Evolutionary conservation across 2,329 filamentous ascomycete species (phyloP).

Genomic region (Cladosporium sp.): DNA sequence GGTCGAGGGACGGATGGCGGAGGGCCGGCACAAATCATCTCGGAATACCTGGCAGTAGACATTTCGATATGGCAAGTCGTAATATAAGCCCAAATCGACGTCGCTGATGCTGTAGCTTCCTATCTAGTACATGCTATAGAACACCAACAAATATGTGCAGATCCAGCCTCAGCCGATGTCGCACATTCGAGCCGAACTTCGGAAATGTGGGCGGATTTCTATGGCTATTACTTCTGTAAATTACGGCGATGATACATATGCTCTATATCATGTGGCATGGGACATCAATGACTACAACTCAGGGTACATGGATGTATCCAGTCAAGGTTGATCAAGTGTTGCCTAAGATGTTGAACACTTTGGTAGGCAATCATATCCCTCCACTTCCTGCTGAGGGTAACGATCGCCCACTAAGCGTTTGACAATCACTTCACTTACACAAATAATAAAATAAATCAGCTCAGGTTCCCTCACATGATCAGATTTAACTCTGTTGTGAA

Average conservation of each 20-base stretch:
- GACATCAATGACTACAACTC: background rate
- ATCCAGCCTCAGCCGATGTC: background rate
- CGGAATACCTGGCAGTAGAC: background rate
- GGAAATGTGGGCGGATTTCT: background rate
- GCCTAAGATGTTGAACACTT: background rate
- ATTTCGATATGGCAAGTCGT: background rate
- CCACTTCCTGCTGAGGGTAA: background rate
- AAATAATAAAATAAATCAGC: background rate
- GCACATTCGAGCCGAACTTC: background rate
- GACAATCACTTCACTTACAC: background rate
- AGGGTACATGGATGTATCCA: background rate
- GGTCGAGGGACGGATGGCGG: background rate
- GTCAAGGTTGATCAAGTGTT: background rate
- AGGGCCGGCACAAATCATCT: background rate
- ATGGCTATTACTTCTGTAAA: background rate
- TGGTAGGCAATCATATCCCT: background rate
- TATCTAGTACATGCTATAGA: background rate
- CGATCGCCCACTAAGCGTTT: background rate
- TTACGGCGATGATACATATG: background rate
- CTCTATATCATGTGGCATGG: background rate
- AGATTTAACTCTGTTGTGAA: too few species aligned
- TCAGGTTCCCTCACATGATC: background rate
- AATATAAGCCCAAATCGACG: background rate
- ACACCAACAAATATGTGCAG: background rate
- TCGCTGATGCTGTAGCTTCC: background rate